Percentiles rank a stretch among this genome's conserved stretches.
These are phyloP conservation scores for Luffa acutangula DNA, from an alignment of 306 rosid species.

Conservation along the genomic window DNA sequence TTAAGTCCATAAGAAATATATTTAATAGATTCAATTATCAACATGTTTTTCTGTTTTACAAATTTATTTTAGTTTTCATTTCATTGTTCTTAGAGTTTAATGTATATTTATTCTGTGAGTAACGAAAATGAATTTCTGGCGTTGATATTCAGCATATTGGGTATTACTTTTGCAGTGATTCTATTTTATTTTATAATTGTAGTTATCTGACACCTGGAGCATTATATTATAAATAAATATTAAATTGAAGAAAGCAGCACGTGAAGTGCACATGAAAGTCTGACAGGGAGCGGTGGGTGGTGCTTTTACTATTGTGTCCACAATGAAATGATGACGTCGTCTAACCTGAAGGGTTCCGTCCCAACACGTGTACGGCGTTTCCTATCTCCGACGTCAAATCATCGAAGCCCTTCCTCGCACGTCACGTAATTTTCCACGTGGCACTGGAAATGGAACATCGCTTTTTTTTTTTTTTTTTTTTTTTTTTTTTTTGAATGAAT, in stretches of 20 bases:
- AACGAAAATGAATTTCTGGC: too few species aligned
- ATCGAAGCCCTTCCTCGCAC: not conserved
- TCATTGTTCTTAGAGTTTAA: too few species aligned
- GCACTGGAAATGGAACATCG: not conserved
- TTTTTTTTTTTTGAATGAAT: too few species aligned
- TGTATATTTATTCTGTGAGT: too few species aligned
- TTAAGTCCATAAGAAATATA: too few species aligned
- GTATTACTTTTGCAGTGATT: too few species aligned
- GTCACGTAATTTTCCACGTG: not conserved
- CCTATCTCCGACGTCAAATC: not conserved
- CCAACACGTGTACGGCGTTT: conserved; percentile 5
- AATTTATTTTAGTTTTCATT: too few species aligned
- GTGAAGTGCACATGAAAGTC: not conserved
- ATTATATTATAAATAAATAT: not conserved
- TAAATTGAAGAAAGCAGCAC: not conserved
- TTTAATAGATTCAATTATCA: too few species aligned
- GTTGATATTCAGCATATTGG: too few species aligned
- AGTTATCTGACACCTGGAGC: not conserved
- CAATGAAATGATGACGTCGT: conserved; percentile 2
- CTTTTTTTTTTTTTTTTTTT: too few species aligned
- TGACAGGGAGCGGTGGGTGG: not conserved
- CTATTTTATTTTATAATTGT: too few species aligned
- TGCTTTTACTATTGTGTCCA: not conserved
- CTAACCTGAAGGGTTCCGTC: not conserved
- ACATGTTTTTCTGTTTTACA: too few species aligned